phyloP scores from a whole-genome alignment of 1,139 yeast species.

The Tardiomyces blankii region DNA sequence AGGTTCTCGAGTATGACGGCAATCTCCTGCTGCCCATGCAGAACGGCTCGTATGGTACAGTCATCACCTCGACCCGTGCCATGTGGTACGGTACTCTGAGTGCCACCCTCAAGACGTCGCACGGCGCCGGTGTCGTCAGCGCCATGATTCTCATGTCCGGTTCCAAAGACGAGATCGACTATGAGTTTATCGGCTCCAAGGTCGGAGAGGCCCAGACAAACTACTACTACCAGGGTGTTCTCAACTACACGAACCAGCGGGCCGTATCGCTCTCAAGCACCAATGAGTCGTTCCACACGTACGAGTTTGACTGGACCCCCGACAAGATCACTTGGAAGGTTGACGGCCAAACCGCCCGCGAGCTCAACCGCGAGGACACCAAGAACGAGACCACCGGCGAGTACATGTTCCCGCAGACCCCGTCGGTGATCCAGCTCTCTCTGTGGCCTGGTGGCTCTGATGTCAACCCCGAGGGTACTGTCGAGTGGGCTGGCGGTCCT shows the following conservation, averaged over 20 bases:
- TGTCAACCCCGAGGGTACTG: constrained; percentile 59
- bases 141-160: constrained; percentile 74
- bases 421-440: constrained; percentile 69
- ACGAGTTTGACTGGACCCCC: constrained; percentile 70
- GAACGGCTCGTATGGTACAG: constrained; percentile 60
- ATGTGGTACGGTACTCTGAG: constrained; percentile 77
- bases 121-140: constrained; percentile 64
- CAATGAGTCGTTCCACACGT: constrained; percentile 59
- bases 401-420: constrained; percentile 73
- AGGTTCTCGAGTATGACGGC: constrained; percentile 42
- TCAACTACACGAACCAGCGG: constrained; percentile 50
- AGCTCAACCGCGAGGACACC: constrained; percentile 51
- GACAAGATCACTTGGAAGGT: constrained; percentile 59
- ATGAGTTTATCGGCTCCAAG: constrained; percentile 67
- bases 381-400: constrained; percentile 47
- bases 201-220: constrained; percentile 57
- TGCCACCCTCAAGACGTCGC: constrained; percentile 60
- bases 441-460: constrained; percentile 84
- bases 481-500: constrained; percentile 85
- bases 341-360: constrained; percentile 61
- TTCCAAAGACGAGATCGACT: constrained; percentile 80
- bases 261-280: constrained; percentile 40
- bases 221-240: constrained; percentile 58
- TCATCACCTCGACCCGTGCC: constrained; percentile 62
- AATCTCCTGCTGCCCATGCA: constrained; percentile 64